Percentiles rank a stretch among this genome's conserved stretches.
Evolutionary conservation across 148 eudicot genomes (phyloP).

Genomic region (Camellia lanceoleosa): DNA sequence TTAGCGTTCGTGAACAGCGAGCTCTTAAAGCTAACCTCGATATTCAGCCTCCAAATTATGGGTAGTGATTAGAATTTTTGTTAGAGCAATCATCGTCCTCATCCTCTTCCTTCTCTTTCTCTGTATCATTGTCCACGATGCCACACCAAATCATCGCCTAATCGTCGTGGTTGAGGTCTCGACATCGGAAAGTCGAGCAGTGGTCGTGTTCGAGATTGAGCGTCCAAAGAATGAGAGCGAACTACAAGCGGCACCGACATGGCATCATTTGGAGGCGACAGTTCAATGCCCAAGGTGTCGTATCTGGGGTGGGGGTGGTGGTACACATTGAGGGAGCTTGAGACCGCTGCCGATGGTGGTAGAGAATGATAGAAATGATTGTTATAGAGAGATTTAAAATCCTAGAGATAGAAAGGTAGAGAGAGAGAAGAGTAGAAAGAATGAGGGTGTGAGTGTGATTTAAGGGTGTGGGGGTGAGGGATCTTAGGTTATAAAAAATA

Average conservation of each 20-base stretch:
- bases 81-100: constrained; percentile 82
- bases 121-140: constrained; percentile 55
- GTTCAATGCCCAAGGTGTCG: constrained; percentile 69
- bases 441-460: no score
- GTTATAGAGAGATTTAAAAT: no score
- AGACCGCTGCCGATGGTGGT: constrained; percentile 60
- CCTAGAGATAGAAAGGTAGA: no score
- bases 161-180: constrained; percentile 55
- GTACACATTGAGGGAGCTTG: constrained; percentile 91
- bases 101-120: constrained; percentile 80
- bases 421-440: no score
- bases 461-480: no score
- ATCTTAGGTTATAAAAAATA: no score
- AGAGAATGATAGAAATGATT: no score
- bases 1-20: constrained; percentile 68
- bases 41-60: constrained; percentile 78
- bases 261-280: constrained; percentile 46
- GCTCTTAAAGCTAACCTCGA: constrained; percentile 81
- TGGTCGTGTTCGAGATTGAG: constrained; percentile 74
- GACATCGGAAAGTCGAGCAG: constrained; percentile 88
- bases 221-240: constrained; percentile 87
- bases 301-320: constrained; percentile 97
- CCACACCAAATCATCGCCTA: constrained; percentile 22
- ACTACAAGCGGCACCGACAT: constrained; percentile 45
- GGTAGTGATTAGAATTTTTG: constrained; percentile 89